These are phyloP conservation scores for Fusarium acutatum DNA, from an alignment of 2,329 filamentous ascomycete species.

Conservation along the genomic window DNA sequence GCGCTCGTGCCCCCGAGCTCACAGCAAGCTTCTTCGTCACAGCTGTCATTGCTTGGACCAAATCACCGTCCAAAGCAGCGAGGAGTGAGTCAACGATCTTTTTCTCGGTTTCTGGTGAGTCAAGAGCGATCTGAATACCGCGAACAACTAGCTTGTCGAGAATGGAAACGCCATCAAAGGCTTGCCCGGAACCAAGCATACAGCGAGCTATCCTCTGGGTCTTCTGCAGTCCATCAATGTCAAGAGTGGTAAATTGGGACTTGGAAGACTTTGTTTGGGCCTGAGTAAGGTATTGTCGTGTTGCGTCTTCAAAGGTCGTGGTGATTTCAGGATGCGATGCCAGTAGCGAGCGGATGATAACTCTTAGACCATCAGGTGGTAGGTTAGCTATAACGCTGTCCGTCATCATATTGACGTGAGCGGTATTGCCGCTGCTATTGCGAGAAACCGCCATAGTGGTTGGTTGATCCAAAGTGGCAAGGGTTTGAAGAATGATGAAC, in stretches of 20 bases:
- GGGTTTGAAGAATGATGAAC: rapidly evolving
- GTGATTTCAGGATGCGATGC: background rate
- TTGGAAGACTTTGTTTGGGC: background rate
- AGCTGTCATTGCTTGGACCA: background rate
- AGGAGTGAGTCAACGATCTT: background rate
- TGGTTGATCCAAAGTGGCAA: rapidly evolving
- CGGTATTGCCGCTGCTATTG: background rate
- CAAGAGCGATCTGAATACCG: background rate
- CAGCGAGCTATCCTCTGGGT: background rate
- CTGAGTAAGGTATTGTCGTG: background rate
- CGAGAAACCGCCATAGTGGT: background rate
- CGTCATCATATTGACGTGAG: slow-evolving; percentile 1
- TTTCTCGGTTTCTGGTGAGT: background rate
- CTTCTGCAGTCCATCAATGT: background rate
- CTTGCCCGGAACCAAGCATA: background rate
- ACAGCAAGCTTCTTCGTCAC: background rate
- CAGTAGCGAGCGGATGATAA: background rate
- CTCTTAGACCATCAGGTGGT: background rate
- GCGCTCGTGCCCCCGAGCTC: background rate
- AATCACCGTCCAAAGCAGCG: background rate
- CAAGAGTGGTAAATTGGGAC: rapidly evolving
- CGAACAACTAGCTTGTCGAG: background rate
- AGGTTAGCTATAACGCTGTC: background rate
- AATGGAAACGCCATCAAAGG: background rate
- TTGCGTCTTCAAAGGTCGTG: background rate